A percentile compares a stretch with the other conserved stretches of the same genome.
Conservation (phyloP, 2,329 filamentous ascomycete species). For the Aspergillus fructus region DNA sequence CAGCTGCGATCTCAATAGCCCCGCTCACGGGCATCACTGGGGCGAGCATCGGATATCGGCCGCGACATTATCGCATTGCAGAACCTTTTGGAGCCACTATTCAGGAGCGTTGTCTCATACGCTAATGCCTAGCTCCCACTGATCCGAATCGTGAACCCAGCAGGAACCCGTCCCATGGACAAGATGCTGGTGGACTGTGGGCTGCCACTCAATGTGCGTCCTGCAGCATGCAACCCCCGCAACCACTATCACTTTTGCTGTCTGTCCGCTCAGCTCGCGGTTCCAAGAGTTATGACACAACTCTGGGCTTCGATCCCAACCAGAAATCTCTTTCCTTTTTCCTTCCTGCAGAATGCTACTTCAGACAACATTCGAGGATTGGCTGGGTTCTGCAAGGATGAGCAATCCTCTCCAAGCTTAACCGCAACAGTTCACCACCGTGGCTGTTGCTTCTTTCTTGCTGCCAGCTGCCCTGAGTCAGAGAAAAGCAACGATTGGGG, state of each 20-base stretch:
- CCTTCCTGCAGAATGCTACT: background rate
- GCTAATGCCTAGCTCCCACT: background rate
- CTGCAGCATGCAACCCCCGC: conserved; percentile 13
- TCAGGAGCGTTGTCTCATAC: background rate
- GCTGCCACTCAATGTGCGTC: conserved; percentile 9
- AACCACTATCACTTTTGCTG: conserved; percentile 11
- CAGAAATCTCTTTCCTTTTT: background rate
- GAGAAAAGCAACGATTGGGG: background rate
- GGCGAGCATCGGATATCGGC: background rate
- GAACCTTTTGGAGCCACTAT: background rate
- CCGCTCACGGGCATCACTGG: background rate
- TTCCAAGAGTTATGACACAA: background rate
- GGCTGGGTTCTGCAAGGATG: background rate
- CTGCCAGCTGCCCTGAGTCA: background rate
- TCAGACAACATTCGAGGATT: background rate
- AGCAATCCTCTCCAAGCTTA: conserved; percentile 10
- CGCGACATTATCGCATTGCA: background rate
- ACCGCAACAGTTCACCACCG: background rate
- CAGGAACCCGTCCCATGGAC: conserved; percentile 8
- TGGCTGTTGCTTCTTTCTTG: background rate
- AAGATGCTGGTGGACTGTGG: background rate
- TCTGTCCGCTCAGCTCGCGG: background rate
- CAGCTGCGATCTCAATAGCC: background rate
- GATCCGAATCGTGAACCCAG: background rate
- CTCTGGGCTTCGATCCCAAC: background rate